phyloP scores from a whole-genome alignment of 371 early-diverging fungal species.

The Dichotomocladium elegans region DNA sequence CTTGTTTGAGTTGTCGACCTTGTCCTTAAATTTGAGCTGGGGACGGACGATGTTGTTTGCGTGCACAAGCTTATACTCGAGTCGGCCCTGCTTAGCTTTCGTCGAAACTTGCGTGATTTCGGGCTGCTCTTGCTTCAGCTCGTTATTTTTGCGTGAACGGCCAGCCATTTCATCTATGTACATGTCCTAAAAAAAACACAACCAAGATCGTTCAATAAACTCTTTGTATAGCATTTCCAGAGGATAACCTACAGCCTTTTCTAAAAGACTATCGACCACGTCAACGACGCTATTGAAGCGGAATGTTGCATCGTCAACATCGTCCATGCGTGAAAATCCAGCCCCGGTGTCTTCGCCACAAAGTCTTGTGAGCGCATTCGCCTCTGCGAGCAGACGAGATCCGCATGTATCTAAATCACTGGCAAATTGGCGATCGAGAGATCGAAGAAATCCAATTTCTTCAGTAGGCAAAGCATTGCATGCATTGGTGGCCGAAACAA shows the following conservation, averaged over 20 bases:
- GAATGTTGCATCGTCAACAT: slow-evolving; percentile 69
- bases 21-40: slow-evolving; percentile 83
- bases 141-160: slow-evolving; percentile 29
- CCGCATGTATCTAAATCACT: slow-evolving; percentile 49
- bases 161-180: slow-evolving; percentile 56
- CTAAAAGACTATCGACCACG: slow-evolving; percentile 78
- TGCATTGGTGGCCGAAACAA: slow-evolving; percentile 64
- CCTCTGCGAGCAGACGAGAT: slow-evolving; percentile 46
- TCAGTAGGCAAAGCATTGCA: slow-evolving; percentile 56
- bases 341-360: slow-evolving; percentile 34
- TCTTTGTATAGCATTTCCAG: too few relatives aligned
- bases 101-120: slow-evolving; percentile 51
- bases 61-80: slow-evolving; percentile 62
- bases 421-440: slow-evolving; percentile 62
- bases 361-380: slow-evolving; percentile 56
- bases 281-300: slow-evolving; percentile 67
- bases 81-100: slow-evolving; percentile 35
- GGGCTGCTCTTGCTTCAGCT: slow-evolving; percentile 48
- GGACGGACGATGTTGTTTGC: slow-evolving; percentile 80
- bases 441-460: slow-evolving; percentile 70
- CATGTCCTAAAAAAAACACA: slow-evolving; percentile 29
- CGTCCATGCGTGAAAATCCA: slow-evolving; percentile 31
- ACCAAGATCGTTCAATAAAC: background rate
- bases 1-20: slow-evolving; percentile 75
- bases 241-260: slow-evolving; percentile 64